Conservation (phyloP, 2,329 filamentous ascomycete species). For the Stachybotrys elegans region DNA sequence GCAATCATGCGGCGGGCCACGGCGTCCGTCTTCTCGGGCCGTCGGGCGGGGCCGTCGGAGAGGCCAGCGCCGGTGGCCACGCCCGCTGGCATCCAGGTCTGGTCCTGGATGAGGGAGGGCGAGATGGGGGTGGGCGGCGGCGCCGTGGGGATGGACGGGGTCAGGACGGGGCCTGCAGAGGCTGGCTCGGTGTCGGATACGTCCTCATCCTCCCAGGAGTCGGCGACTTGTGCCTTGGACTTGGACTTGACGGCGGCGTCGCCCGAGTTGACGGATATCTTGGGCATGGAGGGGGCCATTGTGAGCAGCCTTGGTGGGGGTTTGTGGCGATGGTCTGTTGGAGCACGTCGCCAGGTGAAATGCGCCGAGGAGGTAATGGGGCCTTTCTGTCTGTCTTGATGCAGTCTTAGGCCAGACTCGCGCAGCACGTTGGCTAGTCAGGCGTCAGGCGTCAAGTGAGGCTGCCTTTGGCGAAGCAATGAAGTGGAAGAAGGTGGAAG, state of each 20-base stretch:
- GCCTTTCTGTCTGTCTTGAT: no score
- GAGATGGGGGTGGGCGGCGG: constrained; percentile 66
- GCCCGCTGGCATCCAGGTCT: constrained; percentile 13
- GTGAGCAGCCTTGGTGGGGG: constrained; percentile 14
- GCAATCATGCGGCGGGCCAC: constrained; percentile 88
- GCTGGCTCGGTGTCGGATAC: constrained; percentile 36
- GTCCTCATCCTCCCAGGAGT: constrained; percentile 56
- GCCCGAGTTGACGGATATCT: constrained; percentile 21
- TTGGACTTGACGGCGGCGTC: constrained; percentile 14
- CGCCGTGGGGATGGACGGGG: constrained; percentile 35
- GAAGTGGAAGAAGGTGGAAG: no score
- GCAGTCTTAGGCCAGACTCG: no score
- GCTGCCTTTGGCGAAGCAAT: no score
- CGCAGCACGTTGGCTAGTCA: no score
- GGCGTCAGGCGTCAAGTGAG: no score
- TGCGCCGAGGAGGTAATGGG: no score
- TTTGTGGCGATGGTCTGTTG: no score
- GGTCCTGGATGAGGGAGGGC: constrained; percentile 24
- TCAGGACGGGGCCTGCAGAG: neutral
- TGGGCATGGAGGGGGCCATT: constrained; percentile 25
- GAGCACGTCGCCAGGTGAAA: no score
- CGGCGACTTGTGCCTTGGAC: constrained; percentile 24
- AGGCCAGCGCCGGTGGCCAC: constrained; percentile 7
- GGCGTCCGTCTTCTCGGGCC: constrained; percentile 90
- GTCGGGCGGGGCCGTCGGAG: constrained; percentile 18